Percentiles rank a stretch among this genome's conserved stretches.
Evolutionary conservation across 2,329 filamentous ascomycete species (phyloP).

Genomic region (Pestalotiopsis sp.): DNA sequence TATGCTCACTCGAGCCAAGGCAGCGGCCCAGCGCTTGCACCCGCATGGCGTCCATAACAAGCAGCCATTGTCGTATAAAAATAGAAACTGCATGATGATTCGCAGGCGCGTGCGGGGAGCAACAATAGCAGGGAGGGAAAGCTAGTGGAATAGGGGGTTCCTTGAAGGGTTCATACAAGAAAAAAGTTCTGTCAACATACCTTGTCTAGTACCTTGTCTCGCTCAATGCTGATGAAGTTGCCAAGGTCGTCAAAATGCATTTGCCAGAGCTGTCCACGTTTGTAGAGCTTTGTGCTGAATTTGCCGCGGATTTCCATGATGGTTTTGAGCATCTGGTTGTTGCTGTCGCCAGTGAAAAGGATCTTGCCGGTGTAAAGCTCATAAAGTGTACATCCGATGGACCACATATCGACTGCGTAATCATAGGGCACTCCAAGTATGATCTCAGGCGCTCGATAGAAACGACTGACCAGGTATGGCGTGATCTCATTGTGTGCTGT

Average conservation of each 20-base stretch:
- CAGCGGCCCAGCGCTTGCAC: conserved; percentile 36
- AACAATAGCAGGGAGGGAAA: background rate
- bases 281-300: conserved; percentile 85
- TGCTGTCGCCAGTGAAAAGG: conserved; percentile 90
- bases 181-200: conserved; percentile 45
- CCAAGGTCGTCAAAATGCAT: conserved; percentile 84
- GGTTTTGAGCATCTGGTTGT: conserved; percentile 96
- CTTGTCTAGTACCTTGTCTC: conserved; percentile 85
- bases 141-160: background rate
- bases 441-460: conserved; percentile 96
- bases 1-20: conserved; percentile 19
- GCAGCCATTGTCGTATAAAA: conserved; percentile 2
- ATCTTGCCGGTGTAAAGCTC: conserved; percentile 98
- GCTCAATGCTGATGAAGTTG: conserved; percentile 83
- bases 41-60: conserved; percentile 11
- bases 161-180: conserved; percentile 14
- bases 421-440: conserved; percentile 97
- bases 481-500: conserved; percentile 81
- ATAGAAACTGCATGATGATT: conserved; percentile 13
- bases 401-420: conserved; percentile 96
- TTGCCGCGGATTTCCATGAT: conserved; percentile 97
- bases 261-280: conserved; percentile 74
- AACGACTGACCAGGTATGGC: conserved; percentile 93
- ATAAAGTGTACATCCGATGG: conserved; percentile 94
- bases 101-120: background rate